A percentile compares a stretch with the other conserved stretches of the same genome.
These are phyloP conservation scores for Auricularia sp. DNA, from an alignment of 768 basidiomycete species.

Conservation along the genomic window DNA sequence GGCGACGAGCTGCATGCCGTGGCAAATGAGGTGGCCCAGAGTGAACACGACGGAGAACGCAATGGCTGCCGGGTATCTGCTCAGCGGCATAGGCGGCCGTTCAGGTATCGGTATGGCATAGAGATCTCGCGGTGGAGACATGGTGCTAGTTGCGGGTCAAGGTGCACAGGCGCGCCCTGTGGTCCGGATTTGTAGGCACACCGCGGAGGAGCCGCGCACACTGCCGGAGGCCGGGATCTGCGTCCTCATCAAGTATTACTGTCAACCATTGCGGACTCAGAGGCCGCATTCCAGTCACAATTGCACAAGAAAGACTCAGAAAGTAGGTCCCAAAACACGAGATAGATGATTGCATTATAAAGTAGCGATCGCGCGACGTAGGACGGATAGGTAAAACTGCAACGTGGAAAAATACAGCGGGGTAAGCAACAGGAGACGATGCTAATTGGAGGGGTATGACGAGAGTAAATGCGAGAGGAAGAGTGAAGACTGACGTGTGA, in stretches of 20 bases:
- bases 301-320: too few species aligned
- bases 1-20: conserved; percentile 61
- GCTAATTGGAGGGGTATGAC: background rate
- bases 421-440: background rate
- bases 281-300: too few species aligned
- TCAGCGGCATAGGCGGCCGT: conserved; percentile 17
- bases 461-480: background rate
- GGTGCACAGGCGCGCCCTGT: background rate
- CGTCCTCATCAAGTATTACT: too few species aligned
- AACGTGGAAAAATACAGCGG: background rate
- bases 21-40: conserved; percentile 55
- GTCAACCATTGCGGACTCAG: too few species aligned
- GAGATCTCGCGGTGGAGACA: conserved; percentile 6
- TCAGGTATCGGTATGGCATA: conserved; percentile 24
- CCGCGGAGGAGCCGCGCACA: too few species aligned
- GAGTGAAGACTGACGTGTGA: background rate
- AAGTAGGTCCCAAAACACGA: too few species aligned
- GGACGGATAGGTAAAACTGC: background rate
- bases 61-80: conserved; percentile 20
- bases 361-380: background rate
- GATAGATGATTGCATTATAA: background rate
- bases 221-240: background rate
- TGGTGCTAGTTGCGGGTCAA: background rate
- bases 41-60: conserved; percentile 50
- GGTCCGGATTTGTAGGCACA: background rate